Evolutionary conservation across 176 grass and related monocot genomes (phyloP).

Genomic region (Elaeis guineensis): DNA sequence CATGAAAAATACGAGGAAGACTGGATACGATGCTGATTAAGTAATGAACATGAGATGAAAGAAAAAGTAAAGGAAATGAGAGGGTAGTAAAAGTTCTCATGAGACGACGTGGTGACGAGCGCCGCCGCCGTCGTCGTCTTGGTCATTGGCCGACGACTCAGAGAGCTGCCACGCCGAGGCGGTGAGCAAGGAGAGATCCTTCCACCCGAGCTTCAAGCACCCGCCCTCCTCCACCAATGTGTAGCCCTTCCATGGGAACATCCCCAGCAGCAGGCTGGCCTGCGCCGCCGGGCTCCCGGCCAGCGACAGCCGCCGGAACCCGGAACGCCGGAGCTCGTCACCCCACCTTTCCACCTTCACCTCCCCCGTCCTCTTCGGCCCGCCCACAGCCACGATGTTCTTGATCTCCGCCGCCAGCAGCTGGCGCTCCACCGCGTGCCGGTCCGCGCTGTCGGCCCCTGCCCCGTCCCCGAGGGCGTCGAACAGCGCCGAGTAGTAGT

Average conservation of each 20-base stretch:
- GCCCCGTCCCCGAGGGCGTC: conserved; percentile 70
- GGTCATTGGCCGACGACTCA: no score
- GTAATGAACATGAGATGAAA: no score
- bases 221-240: conserved; percentile 65
- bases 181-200: conserved; percentile 85
- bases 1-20: no score
- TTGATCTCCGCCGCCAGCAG: conserved; percentile 80
- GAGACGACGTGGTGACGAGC: background rate
- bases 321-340: conserved; percentile 53
- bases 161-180: conserved; percentile 66
- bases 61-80: no score
- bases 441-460: conserved; percentile 32
- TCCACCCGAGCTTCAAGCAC: conserved; percentile 81
- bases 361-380: conserved; percentile 70
- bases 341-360: conserved; percentile 68
- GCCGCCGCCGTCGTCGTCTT: background rate
- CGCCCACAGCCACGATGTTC: conserved; percentile 83
- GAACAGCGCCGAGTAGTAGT: conserved; percentile 95
- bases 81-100: no score
- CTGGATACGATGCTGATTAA: no score
- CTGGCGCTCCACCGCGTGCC: conserved; percentile 62
- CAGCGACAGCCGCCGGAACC: conserved; percentile 67
- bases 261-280: conserved; percentile 67
- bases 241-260: conserved; percentile 92
- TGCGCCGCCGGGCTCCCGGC: conserved; percentile 64